Conservation (phyloP, 2,329 filamentous ascomycete species). For the Dothistroma septosporum region DNA sequence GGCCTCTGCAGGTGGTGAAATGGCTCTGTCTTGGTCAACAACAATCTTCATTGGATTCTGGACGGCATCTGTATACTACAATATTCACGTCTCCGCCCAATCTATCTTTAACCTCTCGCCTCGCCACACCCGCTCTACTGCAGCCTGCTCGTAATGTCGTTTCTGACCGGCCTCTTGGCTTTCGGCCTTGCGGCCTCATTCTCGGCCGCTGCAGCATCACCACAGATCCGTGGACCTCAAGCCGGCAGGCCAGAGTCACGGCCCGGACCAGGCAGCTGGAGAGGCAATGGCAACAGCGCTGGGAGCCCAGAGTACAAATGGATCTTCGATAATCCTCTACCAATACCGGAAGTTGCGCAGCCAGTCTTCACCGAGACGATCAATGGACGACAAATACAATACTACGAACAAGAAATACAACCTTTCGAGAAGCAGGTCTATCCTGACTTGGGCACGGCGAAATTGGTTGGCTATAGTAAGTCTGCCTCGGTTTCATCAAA, state of each 20-base stretch:
- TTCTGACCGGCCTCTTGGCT: slow-evolving; percentile 7
- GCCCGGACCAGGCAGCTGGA: slow-evolving; percentile 3
- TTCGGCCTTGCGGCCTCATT: slow-evolving; percentile 10
- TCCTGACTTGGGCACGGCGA: slow-evolving; percentile 39
- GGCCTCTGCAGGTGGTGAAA: background rate
- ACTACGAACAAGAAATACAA: slow-evolving; percentile 45
- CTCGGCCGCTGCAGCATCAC: slow-evolving; percentile 10
- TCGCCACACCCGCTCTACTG: background rate
- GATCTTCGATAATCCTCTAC: slow-evolving; percentile 23
- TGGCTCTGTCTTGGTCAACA: background rate
- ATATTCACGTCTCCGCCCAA: background rate
- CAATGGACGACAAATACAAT: slow-evolving; percentile 41
- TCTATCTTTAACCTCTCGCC: background rate
- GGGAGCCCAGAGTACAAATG: slow-evolving; percentile 22
- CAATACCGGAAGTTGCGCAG: slow-evolving; percentile 21
- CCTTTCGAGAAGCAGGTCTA: slow-evolving; percentile 43
- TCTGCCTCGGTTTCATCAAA: background rate
- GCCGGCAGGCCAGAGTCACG: background rate
- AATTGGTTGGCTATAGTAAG: slow-evolving; percentile 46
- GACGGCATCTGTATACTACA: background rate
- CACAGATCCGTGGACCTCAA: slow-evolving; percentile 6
- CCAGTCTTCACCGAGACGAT: slow-evolving; percentile 34
- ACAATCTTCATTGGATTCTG: background rate
- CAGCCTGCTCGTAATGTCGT: background rate
- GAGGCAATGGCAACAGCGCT: slow-evolving; percentile 20